phyloP scores from a whole-genome alignment of 2,329 filamentous ascomycete genomes.

The Immersiporthe knoxdaviesiana region DNA sequence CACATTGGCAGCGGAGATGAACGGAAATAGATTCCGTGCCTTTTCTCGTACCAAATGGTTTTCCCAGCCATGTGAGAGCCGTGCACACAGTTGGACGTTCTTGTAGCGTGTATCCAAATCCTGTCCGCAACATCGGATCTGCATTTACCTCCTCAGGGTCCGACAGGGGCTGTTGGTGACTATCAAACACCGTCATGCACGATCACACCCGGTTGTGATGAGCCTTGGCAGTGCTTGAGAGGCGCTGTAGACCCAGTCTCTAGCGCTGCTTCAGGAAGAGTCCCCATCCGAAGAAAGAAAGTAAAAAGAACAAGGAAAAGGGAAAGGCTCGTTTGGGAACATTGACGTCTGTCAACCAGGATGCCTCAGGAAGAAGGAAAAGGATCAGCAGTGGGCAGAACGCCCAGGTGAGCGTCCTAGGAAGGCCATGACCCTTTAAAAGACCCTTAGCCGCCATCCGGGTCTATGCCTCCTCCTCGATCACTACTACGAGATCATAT shows the following conservation, averaged over 20 bases:
- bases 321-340: conserved; percentile 15
- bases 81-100: background rate
- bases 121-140: conserved; percentile 10
- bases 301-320: too few species aligned
- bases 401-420: conserved; percentile 2
- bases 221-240: conserved; percentile 6
- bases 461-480: background rate
- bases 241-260: background rate
- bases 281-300: conserved; percentile 8
- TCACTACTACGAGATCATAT: background rate
- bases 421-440: conserved; percentile 6
- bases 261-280: background rate
- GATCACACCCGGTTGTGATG: conserved; percentile 5
- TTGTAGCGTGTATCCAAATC: background rate
- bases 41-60: background rate
- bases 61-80: background rate
- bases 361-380: background rate
- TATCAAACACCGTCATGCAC: conserved; percentile 17
- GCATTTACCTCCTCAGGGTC: background rate
- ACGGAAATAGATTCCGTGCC: background rate
- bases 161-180: background rate
- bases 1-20: too few species aligned
- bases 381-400: background rate
- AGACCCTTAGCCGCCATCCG: background rate
- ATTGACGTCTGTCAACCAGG: conserved; percentile 16